phyloP scores from a whole-genome alignment of 371 early-diverging fungal genomes.

The Mucor indicus region DNA sequence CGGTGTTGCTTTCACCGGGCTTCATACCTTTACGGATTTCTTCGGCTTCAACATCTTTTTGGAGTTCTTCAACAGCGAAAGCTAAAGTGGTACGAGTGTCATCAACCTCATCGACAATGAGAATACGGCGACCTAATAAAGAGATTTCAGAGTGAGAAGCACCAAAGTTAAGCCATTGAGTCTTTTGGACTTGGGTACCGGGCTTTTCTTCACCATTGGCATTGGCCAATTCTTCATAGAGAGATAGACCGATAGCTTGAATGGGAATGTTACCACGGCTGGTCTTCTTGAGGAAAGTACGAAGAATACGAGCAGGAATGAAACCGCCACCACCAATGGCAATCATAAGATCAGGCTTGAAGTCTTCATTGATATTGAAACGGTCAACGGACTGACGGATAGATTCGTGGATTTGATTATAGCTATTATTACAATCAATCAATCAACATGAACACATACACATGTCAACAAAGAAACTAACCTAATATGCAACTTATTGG shows the following conservation, averaged over 20 bases:
- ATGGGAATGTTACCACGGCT: slow-evolving; percentile 73
- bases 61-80: slow-evolving; percentile 68
- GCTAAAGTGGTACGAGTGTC: slow-evolving; percentile 74
- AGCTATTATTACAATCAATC: slow-evolving; percentile 26
- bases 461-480: slow-evolving; percentile 11
- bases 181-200: slow-evolving; percentile 65
- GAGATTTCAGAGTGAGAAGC: slow-evolving; percentile 54
- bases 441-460: no score
- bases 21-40: slow-evolving; percentile 42
- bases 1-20: slow-evolving; percentile 59
- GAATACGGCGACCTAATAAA: slow-evolving; percentile 64
- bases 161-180: slow-evolving; percentile 79
- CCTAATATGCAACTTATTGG: slow-evolving; percentile 37
- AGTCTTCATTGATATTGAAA: slow-evolving; percentile 56
- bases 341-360: slow-evolving; percentile 66
- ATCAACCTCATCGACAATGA: slow-evolving; percentile 80
- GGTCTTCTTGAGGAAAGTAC: slow-evolving; percentile 72
- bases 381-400: slow-evolving; percentile 59
- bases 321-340: slow-evolving; percentile 71
- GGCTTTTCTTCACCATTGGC: slow-evolving; percentile 20
- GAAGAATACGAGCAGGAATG: slow-evolving; percentile 70
- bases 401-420: slow-evolving; percentile 71
- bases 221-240: slow-evolving; percentile 68
- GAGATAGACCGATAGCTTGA: slow-evolving; percentile 74
- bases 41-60: slow-evolving; percentile 66